Evolutionary conservation across 352 stramenopile genomes (phyloP).

Genomic region (Phytopythium oedochilum): DNA sequence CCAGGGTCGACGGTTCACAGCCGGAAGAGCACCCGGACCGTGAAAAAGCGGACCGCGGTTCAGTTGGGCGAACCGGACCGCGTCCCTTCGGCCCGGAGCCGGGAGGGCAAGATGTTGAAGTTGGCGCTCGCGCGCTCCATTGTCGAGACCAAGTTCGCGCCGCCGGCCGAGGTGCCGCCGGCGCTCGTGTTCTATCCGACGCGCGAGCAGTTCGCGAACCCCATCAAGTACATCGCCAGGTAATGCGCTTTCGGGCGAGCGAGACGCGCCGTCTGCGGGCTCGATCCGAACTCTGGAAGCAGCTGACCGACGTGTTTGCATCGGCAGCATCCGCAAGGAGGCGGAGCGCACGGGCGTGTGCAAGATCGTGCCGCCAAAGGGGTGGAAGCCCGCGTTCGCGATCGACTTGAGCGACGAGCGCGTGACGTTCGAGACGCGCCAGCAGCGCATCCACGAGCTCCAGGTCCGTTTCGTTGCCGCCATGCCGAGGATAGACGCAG

Average conservation of each 20-base stretch:
- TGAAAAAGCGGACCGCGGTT: conserved; percentile 32
- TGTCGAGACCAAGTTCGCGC: conserved; percentile 42
- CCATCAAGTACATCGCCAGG: conserved; percentile 85
- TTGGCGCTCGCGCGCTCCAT: conserved; percentile 48
- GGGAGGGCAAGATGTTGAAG: conserved; percentile 60
- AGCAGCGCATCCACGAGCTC: conserved; percentile 91
- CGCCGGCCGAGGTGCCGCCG: conserved; percentile 20
- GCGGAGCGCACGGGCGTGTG: conserved; percentile 88
- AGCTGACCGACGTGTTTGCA: not conserved
- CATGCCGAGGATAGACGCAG: not conserved
- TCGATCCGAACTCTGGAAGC: not conserved
- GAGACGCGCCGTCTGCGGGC: not conserved
- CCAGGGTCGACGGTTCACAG: not conserved
- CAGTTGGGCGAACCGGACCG: conserved; percentile 19
- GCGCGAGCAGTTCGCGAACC: conserved; percentile 81
- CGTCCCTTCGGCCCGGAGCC: conserved; percentile 11
- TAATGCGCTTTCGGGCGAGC: conserved; percentile 12
- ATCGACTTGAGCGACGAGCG: conserved; percentile 54
- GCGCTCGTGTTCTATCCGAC: conserved; percentile 77
- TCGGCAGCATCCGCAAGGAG: conserved; percentile 48
- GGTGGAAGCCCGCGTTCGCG: conserved; percentile 86
- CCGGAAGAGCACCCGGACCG: not conserved
- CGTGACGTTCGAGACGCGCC: conserved; percentile 88
- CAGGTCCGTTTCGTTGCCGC: conserved; percentile 13
- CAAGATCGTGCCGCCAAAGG: conserved; percentile 97